These are phyloP conservation scores for Bathelium albidoporum DNA, from an alignment of 495 filamentous ascomycete genomes.

Conservation along the genomic window DNA sequence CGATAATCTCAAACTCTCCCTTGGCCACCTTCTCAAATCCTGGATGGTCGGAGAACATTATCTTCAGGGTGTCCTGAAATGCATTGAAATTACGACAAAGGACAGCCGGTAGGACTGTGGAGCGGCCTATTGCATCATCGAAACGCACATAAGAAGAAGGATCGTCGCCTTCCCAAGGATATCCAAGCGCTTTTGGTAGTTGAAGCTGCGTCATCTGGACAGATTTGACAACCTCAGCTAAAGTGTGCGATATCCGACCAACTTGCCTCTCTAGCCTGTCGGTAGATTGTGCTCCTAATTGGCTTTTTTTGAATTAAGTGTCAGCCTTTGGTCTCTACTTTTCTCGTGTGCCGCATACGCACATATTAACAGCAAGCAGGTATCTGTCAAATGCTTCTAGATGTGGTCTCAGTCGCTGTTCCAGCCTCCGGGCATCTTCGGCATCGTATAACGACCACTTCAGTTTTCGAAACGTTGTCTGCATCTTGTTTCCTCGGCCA, in stretches of 20 bases:
- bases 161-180: slow-evolving; percentile 1
- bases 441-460: not conserved
- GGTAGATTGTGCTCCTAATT: not conserved
- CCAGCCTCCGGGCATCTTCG: not conserved
- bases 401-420: not conserved
- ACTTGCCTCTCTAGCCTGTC: not conserved
- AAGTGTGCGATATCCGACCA: not conserved
- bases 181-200: not conserved
- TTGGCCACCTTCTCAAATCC: not conserved
- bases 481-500: not conserved
- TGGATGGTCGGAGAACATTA: slow-evolving; percentile 3
- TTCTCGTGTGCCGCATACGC: not conserved
- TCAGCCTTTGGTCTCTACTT: not conserved
- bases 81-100: not conserved
- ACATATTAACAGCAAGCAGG: not conserved
- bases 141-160: not conserved
- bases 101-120: not conserved
- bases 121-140: not conserved
- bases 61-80: not conserved
- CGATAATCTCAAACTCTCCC: not conserved
- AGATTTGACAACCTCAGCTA: not conserved
- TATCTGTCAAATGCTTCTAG: slow-evolving; percentile 3
- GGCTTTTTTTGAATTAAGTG: not conserved
- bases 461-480: slow-evolving; percentile 1
- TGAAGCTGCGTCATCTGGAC: not conserved